A percentile compares a stretch with the other conserved stretches of the same genome.
phyloP scores from a whole-genome alignment of 2,329 filamentous ascomycete species.

The Colletotrichum sp. region DNA sequence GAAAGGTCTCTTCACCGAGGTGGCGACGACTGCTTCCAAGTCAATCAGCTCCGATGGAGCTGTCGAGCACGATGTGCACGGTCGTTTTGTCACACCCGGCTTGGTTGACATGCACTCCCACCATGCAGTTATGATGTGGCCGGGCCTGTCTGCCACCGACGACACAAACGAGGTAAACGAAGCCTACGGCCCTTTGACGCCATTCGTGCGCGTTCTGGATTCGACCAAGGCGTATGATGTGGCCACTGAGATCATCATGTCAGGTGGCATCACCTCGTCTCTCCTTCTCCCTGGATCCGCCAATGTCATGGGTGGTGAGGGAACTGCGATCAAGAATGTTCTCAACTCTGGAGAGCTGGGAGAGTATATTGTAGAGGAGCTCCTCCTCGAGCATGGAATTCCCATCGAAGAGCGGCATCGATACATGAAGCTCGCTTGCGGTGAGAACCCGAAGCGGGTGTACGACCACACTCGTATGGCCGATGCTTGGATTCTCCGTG shows the following conservation, averaged over 20 bases:
- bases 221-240: slow-evolving; percentile 45
- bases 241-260: slow-evolving; percentile 40
- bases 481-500: slow-evolving; percentile 41
- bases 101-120: slow-evolving; percentile 53
- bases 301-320: slow-evolving; percentile 52
- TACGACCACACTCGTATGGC: slow-evolving; percentile 45
- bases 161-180: slow-evolving; percentile 42
- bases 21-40: slow-evolving; percentile 27
- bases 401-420: slow-evolving; percentile 32
- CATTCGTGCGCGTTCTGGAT: slow-evolving; percentile 41
- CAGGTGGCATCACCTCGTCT: slow-evolving; percentile 49
- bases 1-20: slow-evolving; percentile 37
- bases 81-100: slow-evolving; percentile 46
- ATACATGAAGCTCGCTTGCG: slow-evolving; percentile 52
- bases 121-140: slow-evolving; percentile 39
- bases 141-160: slow-evolving; percentile 29
- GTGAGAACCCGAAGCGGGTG: slow-evolving; percentile 45
- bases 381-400: slow-evolving; percentile 44
- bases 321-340: slow-evolving; percentile 44
- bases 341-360: slow-evolving; percentile 34
- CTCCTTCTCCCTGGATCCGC: slow-evolving; percentile 48
- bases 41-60: slow-evolving; percentile 3
- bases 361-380: slow-evolving; percentile 44
- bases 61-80: slow-evolving; percentile 34
- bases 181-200: slow-evolving; percentile 37